Percentiles rank a stretch among this genome's conserved stretches.
phyloP scores from a whole-genome alignment of 495 filamentous ascomycete species.

The Xeromyces bisporus region DNA sequence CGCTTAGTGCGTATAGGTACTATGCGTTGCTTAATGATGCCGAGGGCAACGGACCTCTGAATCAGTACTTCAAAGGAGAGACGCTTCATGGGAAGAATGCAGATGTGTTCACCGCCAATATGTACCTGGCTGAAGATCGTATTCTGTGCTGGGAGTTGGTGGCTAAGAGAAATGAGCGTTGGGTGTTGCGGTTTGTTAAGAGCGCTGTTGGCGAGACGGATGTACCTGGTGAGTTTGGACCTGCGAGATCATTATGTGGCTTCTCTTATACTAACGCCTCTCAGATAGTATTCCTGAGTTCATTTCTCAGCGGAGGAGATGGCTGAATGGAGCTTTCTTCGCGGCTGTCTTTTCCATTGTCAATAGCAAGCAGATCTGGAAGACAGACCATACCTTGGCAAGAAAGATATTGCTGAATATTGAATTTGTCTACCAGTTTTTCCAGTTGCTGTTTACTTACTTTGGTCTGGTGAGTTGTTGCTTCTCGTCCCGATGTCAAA shows the following conservation, averaged over 20 bases:
- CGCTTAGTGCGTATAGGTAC: slow-evolving; percentile 87
- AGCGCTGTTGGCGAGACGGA: slow-evolving; percentile 91
- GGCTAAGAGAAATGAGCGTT: slow-evolving; percentile 83
- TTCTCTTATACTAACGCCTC: no score
- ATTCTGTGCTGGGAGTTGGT: slow-evolving; percentile 99
- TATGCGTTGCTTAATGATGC: slow-evolving; percentile 95
- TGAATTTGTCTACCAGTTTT: slow-evolving; percentile 90
- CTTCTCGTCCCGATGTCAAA: not conserved
- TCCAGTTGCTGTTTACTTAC: slow-evolving; percentile 85
- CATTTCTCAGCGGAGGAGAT: slow-evolving; percentile 85
- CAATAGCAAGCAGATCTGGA: slow-evolving; percentile 87
- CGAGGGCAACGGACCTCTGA: slow-evolving; percentile 84
- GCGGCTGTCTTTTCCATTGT: slow-evolving; percentile 94
- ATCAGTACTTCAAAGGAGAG: slow-evolving; percentile 99
- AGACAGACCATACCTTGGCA: slow-evolving; percentile 74
- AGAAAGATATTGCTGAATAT: slow-evolving; percentile 88
- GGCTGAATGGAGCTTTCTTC: slow-evolving; percentile 98
- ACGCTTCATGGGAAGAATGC: slow-evolving; percentile 92
- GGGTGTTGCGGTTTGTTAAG: slow-evolving; percentile 97
- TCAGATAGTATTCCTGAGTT: slow-evolving; percentile 55
- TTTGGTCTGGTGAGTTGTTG: slow-evolving; percentile 56
- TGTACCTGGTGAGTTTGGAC: slow-evolving; percentile 77
- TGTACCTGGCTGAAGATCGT: slow-evolving; percentile 97
- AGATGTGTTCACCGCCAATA: slow-evolving; percentile 97
- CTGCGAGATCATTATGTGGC: no score